A percentile compares a stretch with the other conserved stretches of the same genome.
Conservation (phyloP, 2,329 filamentous ascomycete species). For the Fusarium chaquense region DNA sequence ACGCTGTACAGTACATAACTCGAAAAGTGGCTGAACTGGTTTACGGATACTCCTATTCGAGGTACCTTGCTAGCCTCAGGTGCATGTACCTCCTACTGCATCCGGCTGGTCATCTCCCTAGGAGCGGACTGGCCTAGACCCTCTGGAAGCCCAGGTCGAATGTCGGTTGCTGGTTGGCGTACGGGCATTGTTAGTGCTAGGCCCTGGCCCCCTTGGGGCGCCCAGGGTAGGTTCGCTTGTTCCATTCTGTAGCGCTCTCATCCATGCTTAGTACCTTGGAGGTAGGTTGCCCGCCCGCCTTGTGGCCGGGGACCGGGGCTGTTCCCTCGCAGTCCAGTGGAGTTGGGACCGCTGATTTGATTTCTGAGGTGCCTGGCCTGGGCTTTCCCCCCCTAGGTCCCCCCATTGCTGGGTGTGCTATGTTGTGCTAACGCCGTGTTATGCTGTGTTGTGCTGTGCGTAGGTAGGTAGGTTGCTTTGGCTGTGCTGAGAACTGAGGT, state of each 20-base stretch:
- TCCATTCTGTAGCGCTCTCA: constrained; percentile 33
- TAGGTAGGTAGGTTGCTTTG: not conserved
- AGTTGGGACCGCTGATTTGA: constrained; percentile 30
- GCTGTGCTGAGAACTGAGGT: constrained; percentile 13
- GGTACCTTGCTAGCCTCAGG: constrained; percentile 21
- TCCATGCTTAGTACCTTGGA: constrained; percentile 10
- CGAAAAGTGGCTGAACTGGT: constrained; percentile 9
- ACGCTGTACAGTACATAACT: constrained; percentile 2
- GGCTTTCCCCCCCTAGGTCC: not conserved
- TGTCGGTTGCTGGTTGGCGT: constrained; percentile 33
- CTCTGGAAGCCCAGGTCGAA: constrained; percentile 32
- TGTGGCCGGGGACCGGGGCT: constrained; percentile 29
- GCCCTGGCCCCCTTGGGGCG: constrained; percentile 9
- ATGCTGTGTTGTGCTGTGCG: not conserved
- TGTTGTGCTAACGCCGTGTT: not conserved
- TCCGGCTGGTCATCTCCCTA: constrained; percentile 30
- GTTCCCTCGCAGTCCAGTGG: constrained; percentile 31
- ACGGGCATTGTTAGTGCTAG: constrained; percentile 10
- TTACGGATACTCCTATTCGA: constrained; percentile 11
- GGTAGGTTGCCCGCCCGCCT: constrained; percentile 6
- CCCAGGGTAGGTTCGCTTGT: constrained; percentile 31
- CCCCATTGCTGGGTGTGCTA: not conserved
- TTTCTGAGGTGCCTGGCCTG: constrained; percentile 24
- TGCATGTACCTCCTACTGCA: constrained; percentile 32
- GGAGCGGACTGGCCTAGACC: constrained; percentile 32